Conservation (phyloP, 306 rosid genomes). For the Benincasa hispida region DNA sequence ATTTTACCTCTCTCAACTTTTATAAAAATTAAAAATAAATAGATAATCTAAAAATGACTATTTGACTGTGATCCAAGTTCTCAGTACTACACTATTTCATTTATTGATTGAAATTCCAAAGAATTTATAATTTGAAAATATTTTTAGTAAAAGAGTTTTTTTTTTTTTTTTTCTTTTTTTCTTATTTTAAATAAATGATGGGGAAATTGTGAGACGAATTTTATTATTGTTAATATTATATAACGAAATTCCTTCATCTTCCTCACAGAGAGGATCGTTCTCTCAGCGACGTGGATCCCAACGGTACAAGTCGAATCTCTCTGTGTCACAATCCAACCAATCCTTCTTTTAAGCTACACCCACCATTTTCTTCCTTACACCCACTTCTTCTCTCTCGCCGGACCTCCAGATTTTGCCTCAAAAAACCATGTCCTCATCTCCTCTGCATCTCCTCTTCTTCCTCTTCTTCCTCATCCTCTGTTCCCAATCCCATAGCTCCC, state of each 20-base stretch:
- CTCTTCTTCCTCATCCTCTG: constrained; percentile 26
- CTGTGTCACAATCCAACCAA: not conserved
- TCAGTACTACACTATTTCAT: too few relatives aligned
- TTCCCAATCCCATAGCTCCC: constrained; percentile 26
- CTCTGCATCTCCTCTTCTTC: constrained; percentile 6
- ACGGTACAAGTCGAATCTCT: not conserved
- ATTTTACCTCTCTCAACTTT: too few relatives aligned
- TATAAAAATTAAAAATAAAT: too few relatives aligned
- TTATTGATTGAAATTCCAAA: too few relatives aligned
- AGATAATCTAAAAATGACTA: too few relatives aligned
- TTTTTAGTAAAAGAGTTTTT: too few relatives aligned
- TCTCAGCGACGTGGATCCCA: not conserved
- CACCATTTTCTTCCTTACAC: not conserved
- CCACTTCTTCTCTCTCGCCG: not conserved
- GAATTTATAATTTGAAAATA: too few relatives aligned
- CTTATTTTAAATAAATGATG: too few relatives aligned
- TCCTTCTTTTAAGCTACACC: constrained; percentile 3
- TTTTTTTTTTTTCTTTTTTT: too few relatives aligned
- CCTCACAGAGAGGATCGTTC: not conserved
- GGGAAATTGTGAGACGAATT: too few relatives aligned
- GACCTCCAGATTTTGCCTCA: not conserved
- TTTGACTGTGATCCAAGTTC: too few relatives aligned
- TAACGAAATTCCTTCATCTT: not conserved
- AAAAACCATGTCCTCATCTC: constrained; percentile 7
- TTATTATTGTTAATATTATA: too few relatives aligned